Conservation (phyloP, 2,329 filamentous ascomycete genomes). For the Colletotrichum sp. region DNA sequence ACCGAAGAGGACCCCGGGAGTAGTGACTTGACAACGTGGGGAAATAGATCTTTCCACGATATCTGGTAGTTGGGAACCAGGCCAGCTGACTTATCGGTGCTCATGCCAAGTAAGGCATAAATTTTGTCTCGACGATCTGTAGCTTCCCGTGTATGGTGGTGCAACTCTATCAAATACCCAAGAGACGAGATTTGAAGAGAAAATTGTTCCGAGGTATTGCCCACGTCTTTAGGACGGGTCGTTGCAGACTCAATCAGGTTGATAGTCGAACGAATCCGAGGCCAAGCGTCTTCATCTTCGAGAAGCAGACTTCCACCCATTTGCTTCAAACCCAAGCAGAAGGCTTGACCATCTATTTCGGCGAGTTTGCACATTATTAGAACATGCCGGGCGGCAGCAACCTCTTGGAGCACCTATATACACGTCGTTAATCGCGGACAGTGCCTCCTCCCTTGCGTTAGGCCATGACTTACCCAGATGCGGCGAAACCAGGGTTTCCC, state of each 20-base stretch:
- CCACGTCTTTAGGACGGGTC: accelerated
- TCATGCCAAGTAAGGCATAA: neutral
- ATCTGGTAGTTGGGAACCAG: neutral
- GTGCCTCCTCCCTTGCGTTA: accelerated
- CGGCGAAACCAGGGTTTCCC: neutral
- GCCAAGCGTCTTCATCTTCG: accelerated
- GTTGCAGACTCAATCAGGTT: neutral
- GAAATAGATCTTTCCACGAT: accelerated
- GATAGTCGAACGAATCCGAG: neutral
- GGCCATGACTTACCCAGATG: neutral
- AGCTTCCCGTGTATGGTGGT: neutral
- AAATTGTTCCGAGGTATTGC: accelerated
- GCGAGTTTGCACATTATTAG: neutral
- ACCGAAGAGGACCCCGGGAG: accelerated
- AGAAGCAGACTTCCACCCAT: accelerated
- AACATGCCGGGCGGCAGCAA: neutral
- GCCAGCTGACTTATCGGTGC: accelerated
- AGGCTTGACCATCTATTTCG: neutral
- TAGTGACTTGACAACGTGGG: accelerated
- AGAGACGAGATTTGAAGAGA: neutral
- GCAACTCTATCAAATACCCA: accelerated
- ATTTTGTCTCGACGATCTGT: neutral
- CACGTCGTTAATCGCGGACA: accelerated
- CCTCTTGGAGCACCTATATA: neutral
- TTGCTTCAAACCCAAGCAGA: neutral